Base-by-base conservation (phyloP, 208 protist genomes). In the Crithidia acanthocephali region DNA sequence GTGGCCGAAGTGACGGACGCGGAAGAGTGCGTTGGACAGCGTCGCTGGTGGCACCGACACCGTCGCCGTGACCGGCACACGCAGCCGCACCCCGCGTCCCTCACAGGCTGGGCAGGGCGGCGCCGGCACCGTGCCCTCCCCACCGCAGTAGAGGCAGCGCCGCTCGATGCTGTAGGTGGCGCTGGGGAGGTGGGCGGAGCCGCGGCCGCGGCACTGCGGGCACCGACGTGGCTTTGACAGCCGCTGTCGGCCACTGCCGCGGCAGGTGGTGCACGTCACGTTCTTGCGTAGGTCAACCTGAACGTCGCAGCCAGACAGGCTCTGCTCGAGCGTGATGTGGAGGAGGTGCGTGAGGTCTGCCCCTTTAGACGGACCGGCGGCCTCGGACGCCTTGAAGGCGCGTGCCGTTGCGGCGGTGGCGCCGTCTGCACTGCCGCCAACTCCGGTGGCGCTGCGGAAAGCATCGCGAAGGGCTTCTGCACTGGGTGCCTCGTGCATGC, bases 151-250 rank as follows among this genome's bases (percentile, higher is more conserved):
- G 28, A 76, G 75, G 64, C 93, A 97, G 28, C 67, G 44, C 16
- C 90, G 82, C 63, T 97, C 90, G 44, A 97, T 83, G 72, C 91
- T 85, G 70, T 96, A 97, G 7, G 89, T 95, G 40, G 86, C 90
- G 44, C 88, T 96, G 10, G 91, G 89, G 23, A 96, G 50, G 61
- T 83, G 52, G 42, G 71, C 67, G 7, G 74, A 79, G 27, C 93
- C 93, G 20, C 88, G 80, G 30, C 93, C 93, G 10, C 86, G 68
- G 60, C 93, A 97, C 73, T 95, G 86, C 52, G 91, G 86, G 52
- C 93, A 97, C 58, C 57, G 66, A 16, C 86, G 86, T 20, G 58
- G 53, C 37, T 67, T 79, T 23, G 69, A 74, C 28, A 82, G 62
- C 20, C 50, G 30, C 55, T 87, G 72, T 32, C 65, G 64, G 6